These are phyloP conservation scores for Pleurostoma richardsiae DNA, from an alignment of 2,329 filamentous ascomycete species.

Conservation along the genomic window DNA sequence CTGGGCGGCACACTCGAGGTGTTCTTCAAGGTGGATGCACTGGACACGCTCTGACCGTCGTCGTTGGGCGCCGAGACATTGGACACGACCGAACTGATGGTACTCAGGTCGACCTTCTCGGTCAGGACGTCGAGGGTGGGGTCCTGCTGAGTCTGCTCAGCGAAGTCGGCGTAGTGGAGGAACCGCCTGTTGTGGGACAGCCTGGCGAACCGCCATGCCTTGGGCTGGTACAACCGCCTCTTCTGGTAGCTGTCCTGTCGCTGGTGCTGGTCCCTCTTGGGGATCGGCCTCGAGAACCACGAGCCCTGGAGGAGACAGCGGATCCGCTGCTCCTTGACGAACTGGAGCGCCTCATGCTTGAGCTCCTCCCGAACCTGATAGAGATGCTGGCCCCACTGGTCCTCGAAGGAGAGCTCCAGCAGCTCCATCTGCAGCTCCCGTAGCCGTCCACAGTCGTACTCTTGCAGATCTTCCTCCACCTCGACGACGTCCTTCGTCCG, in stretches of 20 bases:
- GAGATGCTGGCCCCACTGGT: constrained; percentile 88
- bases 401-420: constrained; percentile 85
- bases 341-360: constrained; percentile 85
- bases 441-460: constrained; percentile 74
- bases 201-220: constrained; percentile 75
- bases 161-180: constrained; percentile 86
- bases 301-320: constrained; percentile 81
- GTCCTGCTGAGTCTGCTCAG: constrained; percentile 55
- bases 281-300: constrained; percentile 67
- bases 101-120: constrained; percentile 81
- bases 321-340: constrained; percentile 95
- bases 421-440: constrained; percentile 91
- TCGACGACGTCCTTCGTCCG: constrained; percentile 81
- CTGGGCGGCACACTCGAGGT: constrained; percentile 18
- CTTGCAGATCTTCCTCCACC: constrained; percentile 81
- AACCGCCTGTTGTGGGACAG: constrained; percentile 88
- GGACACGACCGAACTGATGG: constrained; percentile 88
- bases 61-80: constrained; percentile 71
- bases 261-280: constrained; percentile 31
- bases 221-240: constrained; percentile 38
- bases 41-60: constrained; percentile 38
- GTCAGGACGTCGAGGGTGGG: constrained; percentile 68
- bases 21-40: constrained; percentile 35
- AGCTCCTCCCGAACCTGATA: constrained; percentile 87
- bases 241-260: constrained; percentile 35